Conservation (phyloP, 495 filamentous ascomycete species). For the Platismatia glauca region DNA sequence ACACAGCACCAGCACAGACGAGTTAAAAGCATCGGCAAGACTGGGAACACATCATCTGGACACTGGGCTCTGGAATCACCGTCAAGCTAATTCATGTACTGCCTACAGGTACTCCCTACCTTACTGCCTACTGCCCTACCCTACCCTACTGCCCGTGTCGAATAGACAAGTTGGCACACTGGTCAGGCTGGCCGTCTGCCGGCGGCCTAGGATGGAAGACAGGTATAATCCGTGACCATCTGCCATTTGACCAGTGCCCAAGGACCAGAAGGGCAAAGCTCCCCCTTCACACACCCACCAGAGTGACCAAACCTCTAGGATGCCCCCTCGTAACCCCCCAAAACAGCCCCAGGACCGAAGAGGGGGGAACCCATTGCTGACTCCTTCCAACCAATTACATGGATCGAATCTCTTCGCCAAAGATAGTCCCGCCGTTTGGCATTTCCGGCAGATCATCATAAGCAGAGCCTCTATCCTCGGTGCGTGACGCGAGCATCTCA, state of each 20-base stretch:
- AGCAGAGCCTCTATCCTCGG: conserved; percentile 2
- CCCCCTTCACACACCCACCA: conserved; percentile 8
- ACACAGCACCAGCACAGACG: conserved; percentile 21
- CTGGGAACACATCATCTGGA: conserved; percentile 22
- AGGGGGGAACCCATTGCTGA: not conserved
- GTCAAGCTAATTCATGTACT: conserved; percentile 8
- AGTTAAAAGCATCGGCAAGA: conserved; percentile 14
- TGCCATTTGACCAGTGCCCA: too few relatives aligned
- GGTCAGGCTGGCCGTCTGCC: conserved; percentile 12
- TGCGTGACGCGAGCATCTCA: not conserved
- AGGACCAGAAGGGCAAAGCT: conserved; percentile 16
- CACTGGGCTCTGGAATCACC: conserved; percentile 10
- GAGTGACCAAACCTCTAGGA: conserved; percentile 7
- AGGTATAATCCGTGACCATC: conserved; percentile 1
- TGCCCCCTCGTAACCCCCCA: conserved; percentile 3
- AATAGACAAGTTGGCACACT: not conserved
- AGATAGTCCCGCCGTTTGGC: conserved; percentile 10
- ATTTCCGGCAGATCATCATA: conserved; percentile 13
- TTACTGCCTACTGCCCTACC: too few relatives aligned
- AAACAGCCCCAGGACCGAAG: not conserved
- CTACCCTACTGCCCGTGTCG: too few relatives aligned
- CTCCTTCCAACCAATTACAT: conserved; percentile 12
- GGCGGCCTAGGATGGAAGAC: conserved; percentile 9
- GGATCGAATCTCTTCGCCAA: conserved; percentile 9
- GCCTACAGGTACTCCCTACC: too few relatives aligned